Percentiles rank a stretch among this genome's conserved stretches.
Conservation (phyloP, 108 stramenopile species). For the Craspedostauros australis region DNA sequence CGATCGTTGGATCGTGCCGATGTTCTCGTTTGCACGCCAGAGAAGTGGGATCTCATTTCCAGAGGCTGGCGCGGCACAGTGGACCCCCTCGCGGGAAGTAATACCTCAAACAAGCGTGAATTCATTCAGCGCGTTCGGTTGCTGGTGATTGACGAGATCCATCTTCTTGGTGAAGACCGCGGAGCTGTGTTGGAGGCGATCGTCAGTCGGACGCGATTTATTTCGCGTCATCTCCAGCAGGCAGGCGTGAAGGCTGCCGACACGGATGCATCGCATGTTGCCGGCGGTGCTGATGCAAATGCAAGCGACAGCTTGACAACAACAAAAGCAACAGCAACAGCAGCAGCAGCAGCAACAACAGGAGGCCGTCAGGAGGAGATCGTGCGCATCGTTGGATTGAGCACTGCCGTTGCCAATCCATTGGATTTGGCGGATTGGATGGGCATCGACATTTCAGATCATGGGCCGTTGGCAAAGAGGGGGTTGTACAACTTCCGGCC, state of each 20-base stretch:
- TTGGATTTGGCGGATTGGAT: conserved; percentile 96
- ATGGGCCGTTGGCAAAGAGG: conserved; percentile 7
- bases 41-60: conserved; percentile 98
- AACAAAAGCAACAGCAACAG: not conserved
- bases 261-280: too few relatives aligned
- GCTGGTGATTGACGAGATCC: conserved; percentile 98
- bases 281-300: not conserved
- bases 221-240: conserved; percentile 54
- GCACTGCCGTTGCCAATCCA: conserved; percentile 96
- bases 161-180: conserved; percentile 96
- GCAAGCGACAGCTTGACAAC: too few relatives aligned
- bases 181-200: conserved; percentile 98
- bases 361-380: conserved; percentile 26
- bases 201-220: conserved; percentile 91
- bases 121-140: conserved; percentile 84
- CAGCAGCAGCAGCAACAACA: conserved; percentile 7
- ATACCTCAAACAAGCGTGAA: conserved; percentile 46
- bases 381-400: conserved; percentile 90
- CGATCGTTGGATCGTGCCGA: conserved; percentile 81
- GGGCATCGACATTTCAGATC: conserved; percentile 70
- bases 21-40: conserved; percentile 96
- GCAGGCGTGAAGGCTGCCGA: conserved; percentile 10
- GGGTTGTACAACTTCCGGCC: conserved; percentile 97
- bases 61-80: conserved; percentile 85
- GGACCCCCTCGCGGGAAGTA: conserved; percentile 36